phyloP scores from a whole-genome alignment of 2,329 filamentous ascomycete species.

The Microcyclosporella mali region DNA sequence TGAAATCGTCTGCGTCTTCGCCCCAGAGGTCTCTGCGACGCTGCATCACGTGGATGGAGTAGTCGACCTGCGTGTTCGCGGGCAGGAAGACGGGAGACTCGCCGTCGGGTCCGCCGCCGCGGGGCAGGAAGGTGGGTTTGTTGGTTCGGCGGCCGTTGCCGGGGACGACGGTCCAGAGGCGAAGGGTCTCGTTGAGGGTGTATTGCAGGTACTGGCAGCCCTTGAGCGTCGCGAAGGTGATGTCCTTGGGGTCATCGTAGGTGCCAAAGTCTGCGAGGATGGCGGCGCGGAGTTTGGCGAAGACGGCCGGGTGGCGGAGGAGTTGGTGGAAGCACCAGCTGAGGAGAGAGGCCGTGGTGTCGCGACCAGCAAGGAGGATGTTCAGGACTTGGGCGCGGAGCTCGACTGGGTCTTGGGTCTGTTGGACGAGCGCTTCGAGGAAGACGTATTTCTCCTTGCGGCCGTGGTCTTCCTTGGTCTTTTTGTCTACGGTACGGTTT shows the following conservation, averaged over 20 bases:
- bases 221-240: constrained; percentile 58
- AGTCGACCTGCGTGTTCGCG: constrained; percentile 27
- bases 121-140: constrained; percentile 66
- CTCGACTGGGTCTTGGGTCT: constrained; percentile 39
- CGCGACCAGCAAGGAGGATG: constrained; percentile 64
- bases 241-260: constrained; percentile 37
- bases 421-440: constrained; percentile 41
- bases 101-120: constrained; percentile 50
- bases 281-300: constrained; percentile 45
- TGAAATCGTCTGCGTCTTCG: constrained; percentile 35
- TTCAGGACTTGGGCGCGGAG: constrained; percentile 44
- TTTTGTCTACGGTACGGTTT: constrained; percentile 14
- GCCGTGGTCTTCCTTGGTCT: constrained; percentile 19
- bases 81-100: constrained; percentile 48
- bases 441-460: constrained; percentile 40
- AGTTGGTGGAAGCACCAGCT: constrained; percentile 51
- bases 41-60: constrained; percentile 33
- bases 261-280: constrained; percentile 45
- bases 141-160: constrained; percentile 70
- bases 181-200: constrained; percentile 51
- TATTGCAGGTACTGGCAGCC: constrained; percentile 58
- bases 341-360: constrained; percentile 51
- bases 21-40: constrained; percentile 35
- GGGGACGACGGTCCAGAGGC: constrained; percentile 72
- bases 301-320: constrained; percentile 45